phyloP scores from a whole-genome alignment of 73 alveolate genomes.

The Durusdinium trenchii region DNA sequence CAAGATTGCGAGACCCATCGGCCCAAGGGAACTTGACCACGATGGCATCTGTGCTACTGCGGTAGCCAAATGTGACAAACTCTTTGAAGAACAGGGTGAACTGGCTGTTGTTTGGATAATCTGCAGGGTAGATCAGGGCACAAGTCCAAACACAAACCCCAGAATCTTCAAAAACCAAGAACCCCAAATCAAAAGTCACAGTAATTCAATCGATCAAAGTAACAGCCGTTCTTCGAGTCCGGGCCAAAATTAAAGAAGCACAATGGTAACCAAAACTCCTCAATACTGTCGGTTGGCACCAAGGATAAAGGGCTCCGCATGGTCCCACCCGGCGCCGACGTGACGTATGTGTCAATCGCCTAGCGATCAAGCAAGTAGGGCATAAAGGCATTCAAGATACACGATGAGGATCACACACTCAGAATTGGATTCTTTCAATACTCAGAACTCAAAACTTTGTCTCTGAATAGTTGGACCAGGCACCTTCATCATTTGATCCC shows the following conservation, averaged over 20 bases:
- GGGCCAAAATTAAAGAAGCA: not conserved
- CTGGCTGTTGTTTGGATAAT: conserved; percentile 20
- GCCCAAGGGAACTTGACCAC: not conserved
- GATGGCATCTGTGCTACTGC: not conserved
- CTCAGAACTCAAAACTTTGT: no score
- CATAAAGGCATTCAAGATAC: no score
- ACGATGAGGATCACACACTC: no score
- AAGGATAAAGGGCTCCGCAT: not conserved
- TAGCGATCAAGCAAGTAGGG: no score
- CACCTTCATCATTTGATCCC: not conserved
- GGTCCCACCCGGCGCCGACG: not conserved
- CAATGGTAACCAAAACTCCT: conserved; percentile 1
- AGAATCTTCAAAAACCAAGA: not conserved
- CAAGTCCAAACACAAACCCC: not conserved
- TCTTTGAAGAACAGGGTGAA: not conserved
- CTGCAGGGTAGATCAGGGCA: not conserved
- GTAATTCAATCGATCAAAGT: not conserved
- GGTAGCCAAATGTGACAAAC: not conserved
- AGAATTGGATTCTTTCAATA: no score
- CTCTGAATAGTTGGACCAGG: no score
- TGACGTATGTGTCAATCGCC: not conserved
- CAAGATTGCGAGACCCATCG: not conserved
- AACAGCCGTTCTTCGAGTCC: not conserved
- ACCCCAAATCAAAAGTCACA: not conserved
- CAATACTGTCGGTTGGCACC: not conserved